Base-by-base conservation (phyloP, 768 basidiomycete genomes). In the Cyathus striatus region DNA sequence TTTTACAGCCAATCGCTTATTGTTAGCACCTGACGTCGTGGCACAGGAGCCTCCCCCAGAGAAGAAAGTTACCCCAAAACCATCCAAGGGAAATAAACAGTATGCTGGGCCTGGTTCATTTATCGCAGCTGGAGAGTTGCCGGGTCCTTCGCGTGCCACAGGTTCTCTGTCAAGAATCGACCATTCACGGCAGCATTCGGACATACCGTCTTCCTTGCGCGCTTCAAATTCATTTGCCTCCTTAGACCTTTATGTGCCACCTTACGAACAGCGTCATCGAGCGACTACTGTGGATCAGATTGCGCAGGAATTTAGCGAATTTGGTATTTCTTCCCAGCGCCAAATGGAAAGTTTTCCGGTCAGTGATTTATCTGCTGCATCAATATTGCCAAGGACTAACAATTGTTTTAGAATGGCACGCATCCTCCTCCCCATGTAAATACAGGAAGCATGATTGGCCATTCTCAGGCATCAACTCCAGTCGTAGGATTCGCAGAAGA, bases 31-130 rank as follows among this genome's bases (percentile, higher is more conserved):
- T 36, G 50, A 40, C 22, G 23, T 36, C 41, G 23, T 21, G 32
- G 24, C 26, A 40, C 50, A 90, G 89, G 89, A 85, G 62, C 81
- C 83, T 25, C 72, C 83, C 4, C 90, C 88, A n/a, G 78, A 78
- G 51, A 89, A 86, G 63, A 86, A 79, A 50, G 47, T 62, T 10
- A 58, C 69, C 10, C 61, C 72, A 24, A 81, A 78, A 52, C 63
- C 72, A 17, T 65, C 69, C 5, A 72, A 72, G 47, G 68, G 58
- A 43, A 73, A 70, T 49, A 78, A 73, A 46, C 78, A 84, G 38
- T 91, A 91, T 50, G 85, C 79, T 20, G 90, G 90, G 0, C 83
- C 84, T 6, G 90, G 90, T 38, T 77, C 75, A 23, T 91, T 91
- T 54, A 66, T 79, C 5, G 79, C 88, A 2, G 61, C 70, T 14